Base-by-base conservation (phyloP, 2,329 filamentous ascomycete genomes). In the Epichloe glyceriae region DNA sequence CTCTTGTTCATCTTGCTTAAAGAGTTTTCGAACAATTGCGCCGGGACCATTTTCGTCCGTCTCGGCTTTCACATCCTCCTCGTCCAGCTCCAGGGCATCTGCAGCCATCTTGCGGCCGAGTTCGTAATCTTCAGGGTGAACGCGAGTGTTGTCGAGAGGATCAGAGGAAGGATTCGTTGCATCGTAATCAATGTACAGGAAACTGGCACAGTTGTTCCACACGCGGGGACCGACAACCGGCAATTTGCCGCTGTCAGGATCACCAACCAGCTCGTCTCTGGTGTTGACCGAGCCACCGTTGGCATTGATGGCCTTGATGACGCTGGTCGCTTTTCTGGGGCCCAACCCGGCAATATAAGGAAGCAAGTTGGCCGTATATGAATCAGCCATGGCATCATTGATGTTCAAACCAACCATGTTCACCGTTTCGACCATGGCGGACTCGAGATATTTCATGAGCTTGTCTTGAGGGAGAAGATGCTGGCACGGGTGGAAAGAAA, bases 101-200 rank as follows among this genome's bases (percentile, higher is more conserved):
- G 93, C 93, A 19, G 93, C 93, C 85, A 98, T 97, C 70, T 98
- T 98, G 59, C 91, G 87, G 46, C 89, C 93, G 54, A 98, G 83
- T 59, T 98, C 93, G 67, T 98, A 98, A 64, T 98, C 93, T 71
- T 98, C 93, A 1, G 93, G 93, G 62, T 98, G 93, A 17, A 98
- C 89, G 72, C 93, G 86, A 45, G 93, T 98, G 64, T 93, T 95
- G 68, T 98, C 93, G 26, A 98, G 76, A 52, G 94, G 95, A 64
- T 98, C 93, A 1, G 90, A 88, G 14, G 86, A 78, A 2, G 83
- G 78, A 59, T 88, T 88, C 14, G 83, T 82, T n/a, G 81, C 76
- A 57, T 96, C 90, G 62, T 88, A 96, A 50, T 86, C 83, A 53
- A 98, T 87, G 63, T 82, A 94, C 37, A 98, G 71, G 71, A 97